Conservation (phyloP, 139 green algal genomes). For the Spirogloea muscicola region DNA sequence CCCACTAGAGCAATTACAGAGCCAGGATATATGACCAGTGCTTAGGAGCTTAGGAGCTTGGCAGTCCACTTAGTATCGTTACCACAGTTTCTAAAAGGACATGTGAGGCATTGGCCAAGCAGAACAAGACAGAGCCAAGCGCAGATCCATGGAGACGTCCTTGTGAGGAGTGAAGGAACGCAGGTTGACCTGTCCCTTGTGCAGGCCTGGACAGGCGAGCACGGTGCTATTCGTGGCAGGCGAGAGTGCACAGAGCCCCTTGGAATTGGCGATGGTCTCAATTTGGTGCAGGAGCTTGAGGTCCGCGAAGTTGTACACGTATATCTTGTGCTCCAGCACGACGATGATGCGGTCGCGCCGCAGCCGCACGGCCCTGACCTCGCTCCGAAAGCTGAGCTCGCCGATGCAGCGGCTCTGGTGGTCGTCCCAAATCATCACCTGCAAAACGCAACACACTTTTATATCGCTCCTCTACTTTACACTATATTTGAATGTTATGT, state of each 20-base stretch:
- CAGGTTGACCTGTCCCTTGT: constrained; percentile 79
- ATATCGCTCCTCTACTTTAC: no score
- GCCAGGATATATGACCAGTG: no score
- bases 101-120: no score
- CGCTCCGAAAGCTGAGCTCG: constrained; percentile 86
- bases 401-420: constrained; percentile 86
- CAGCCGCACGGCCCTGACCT: constrained; percentile 78
- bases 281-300: constrained; percentile 84
- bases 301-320: constrained; percentile 93
- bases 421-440: constrained; percentile 97
- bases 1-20: no score
- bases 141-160: no score
- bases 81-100: no score
- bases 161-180: constrained; percentile 42
- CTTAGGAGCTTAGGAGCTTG: no score
- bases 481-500: no score
- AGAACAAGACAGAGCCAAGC: no score
- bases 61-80: no score
- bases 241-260: constrained; percentile 78
- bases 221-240: constrained; percentile 73
- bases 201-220: constrained; percentile 87
- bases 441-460: no score
- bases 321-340: constrained; percentile 83
- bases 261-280: constrained; percentile 82
- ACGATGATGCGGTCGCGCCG: constrained; percentile 88